These are phyloP conservation scores for Trichoderma pleuroti DNA, from an alignment of 2,329 filamentous ascomycete species.

Conservation along the genomic window DNA sequence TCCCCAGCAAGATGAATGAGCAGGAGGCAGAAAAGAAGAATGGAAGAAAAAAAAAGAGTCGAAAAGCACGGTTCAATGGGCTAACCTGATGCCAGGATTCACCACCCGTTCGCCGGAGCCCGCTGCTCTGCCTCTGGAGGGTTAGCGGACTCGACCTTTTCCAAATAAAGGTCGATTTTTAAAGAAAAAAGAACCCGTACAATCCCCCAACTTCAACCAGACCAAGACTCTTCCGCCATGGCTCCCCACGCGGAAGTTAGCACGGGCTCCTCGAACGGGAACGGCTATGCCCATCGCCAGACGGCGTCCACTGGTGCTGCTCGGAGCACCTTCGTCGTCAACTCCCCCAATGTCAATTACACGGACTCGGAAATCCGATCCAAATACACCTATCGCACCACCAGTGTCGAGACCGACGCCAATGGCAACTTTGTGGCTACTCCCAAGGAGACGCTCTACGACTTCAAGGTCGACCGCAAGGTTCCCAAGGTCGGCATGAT, in stretches of 20 bases:
- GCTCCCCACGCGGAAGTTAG: constrained; percentile 79
- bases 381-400: constrained; percentile 96
- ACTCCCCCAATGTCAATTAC: constrained; percentile 90
- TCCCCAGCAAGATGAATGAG: neutral
- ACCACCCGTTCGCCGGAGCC: constrained; percentile 95
- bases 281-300: constrained; percentile 46
- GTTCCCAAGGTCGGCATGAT: constrained; percentile 93
- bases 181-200: constrained; percentile 31
- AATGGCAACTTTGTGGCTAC: constrained; percentile 77
- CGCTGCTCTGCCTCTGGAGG: constrained; percentile 87
- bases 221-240: constrained; percentile 53
- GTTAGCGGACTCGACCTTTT: constrained; percentile 66
- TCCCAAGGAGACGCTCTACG: constrained; percentile 85
- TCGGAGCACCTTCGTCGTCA: constrained; percentile 74
- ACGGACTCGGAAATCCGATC: constrained; percentile 83
- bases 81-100: constrained; percentile 57
- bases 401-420: constrained; percentile 67
- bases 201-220: constrained; percentile 19
- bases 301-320: constrained; percentile 47
- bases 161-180: constrained; percentile 49
- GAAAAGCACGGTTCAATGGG: neutral
- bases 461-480: constrained; percentile 96
- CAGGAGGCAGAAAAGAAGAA: neutral
- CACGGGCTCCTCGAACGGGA: constrained; percentile 57
- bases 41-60: neutral